A percentile compares a stretch with the other conserved stretches of the same genome.
phyloP scores from a whole-genome alignment of 352 stramenopile genomes.

The Aphanomyces astaci region DNA sequence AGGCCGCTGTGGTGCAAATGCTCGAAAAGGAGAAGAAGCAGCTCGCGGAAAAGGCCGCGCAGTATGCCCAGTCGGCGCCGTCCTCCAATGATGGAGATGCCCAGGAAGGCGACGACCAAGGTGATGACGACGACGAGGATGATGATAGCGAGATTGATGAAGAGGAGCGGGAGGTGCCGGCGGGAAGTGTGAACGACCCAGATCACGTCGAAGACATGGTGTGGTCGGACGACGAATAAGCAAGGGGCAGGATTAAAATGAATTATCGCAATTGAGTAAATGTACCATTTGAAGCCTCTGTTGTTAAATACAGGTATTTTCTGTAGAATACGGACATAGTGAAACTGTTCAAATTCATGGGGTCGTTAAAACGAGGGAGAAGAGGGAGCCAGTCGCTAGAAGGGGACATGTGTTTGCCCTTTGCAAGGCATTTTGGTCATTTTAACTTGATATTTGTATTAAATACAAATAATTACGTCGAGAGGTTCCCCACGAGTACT shows the following conservation, averaged over 20 bases:
- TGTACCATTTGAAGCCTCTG: too few relatives aligned
- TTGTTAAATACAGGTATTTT: constrained; percentile 1
- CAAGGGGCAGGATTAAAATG: background rate
- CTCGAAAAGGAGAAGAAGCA: constrained; percentile 58
- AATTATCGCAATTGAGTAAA: background rate
- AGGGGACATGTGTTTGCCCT: too few relatives aligned
- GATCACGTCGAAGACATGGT: constrained; percentile 73
- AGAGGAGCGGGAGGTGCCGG: constrained; percentile 34
- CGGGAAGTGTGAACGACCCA: constrained; percentile 46
- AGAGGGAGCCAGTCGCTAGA: background rate
- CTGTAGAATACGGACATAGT: too few relatives aligned
- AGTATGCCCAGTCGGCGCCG: constrained; percentile 27
- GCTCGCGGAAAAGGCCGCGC: constrained; percentile 66
- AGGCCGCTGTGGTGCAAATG: constrained; percentile 80
- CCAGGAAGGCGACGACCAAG: constrained; percentile 28
- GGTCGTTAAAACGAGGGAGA: background rate
- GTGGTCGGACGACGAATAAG: constrained; percentile 66
- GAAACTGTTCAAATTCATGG: too few relatives aligned
- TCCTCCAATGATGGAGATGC: constrained; percentile 26
- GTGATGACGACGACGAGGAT: constrained; percentile 28
- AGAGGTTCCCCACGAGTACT: background rate
- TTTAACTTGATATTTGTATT: background rate
- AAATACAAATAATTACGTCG: background rate
- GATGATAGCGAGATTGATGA: constrained; percentile 26
- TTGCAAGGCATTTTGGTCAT: too few relatives aligned